Evolutionary conservation across 2,329 filamentous ascomycete genomes (phyloP), one percentile per base, ranked within the genome.

Genomic region (Clarireedia monteithiana): DNA sequence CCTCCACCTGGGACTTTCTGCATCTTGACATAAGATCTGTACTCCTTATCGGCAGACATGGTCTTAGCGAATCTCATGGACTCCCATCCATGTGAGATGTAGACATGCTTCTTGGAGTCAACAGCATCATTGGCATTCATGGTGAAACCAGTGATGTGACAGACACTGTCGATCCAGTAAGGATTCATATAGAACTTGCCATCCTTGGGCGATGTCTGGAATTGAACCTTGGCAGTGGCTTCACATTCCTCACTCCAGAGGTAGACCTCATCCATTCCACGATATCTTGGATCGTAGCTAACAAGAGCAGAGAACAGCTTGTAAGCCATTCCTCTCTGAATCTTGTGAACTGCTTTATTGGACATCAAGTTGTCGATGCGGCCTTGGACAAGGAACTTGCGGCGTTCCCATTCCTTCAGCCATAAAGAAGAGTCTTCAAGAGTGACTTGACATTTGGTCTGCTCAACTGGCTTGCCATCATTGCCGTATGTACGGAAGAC

Each of bases 281-380:
- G 73, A 66, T 80, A 84, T 26, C 72, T 71, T 9, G 63, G 68
- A 20, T 73, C 71, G 59, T 82, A 84, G 64, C 81, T 77, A 5
- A 82, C 80, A 0, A 83, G 71, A 44, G 78, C 74, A 39, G 73
- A 73, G 61, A 78, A 79, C 53, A 85, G 78, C 73, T 90, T 91
- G 77, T 92, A 92, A 17, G 85, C 84, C 73, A 90, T 14, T 42
- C 79, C 85, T 26, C 85, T 82, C 48, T 85, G 81, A 58, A 91
- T 79, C 71, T 86, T 86, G 68, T 86, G 86, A 34, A 85, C 85
- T 23, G 60, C 53, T 26, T 59, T 58, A 40, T 57, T 57, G 27
- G 27, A 57, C 44, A 58, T 59, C 44, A 52, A 50, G 58, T 26
- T 60, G 84, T 85, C 54, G 15, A 60, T 59, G 20, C 62, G 55